A percentile compares a stretch with the other conserved stretches of the same genome.
These are phyloP conservation scores for Puya raimondii DNA, from an alignment of 176 grass and related monocot species.

Conservation along the genomic window DNA sequence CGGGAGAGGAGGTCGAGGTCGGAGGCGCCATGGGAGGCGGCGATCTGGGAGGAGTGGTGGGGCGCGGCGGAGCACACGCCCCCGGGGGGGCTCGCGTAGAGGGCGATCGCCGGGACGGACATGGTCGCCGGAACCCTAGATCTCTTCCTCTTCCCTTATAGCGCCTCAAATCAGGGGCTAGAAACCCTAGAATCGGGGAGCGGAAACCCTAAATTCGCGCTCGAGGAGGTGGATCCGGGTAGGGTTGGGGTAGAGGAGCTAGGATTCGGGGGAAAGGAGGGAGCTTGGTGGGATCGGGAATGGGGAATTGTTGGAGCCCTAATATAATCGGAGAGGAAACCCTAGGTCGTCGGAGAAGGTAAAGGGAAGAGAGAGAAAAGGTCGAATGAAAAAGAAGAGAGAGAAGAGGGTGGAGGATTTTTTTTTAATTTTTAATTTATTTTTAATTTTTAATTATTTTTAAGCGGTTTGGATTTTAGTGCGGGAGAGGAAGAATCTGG, in stretches of 20 bases:
- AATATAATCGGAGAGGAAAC: neutral
- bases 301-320: neutral
- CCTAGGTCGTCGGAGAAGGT: neutral
- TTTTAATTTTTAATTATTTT: neutral
- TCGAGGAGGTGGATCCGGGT: neutral
- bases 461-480: neutral
- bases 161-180: neutral
- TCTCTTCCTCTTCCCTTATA: neutral
- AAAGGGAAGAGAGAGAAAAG: neutral
- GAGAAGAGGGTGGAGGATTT: neutral
- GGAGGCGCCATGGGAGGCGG: slow-evolving; percentile 18
- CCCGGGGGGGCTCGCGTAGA: slow-evolving; percentile 39
- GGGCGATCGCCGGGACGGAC: slow-evolving; percentile 59
- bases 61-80: slow-evolving; percentile 16
- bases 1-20: slow-evolving; percentile 37
- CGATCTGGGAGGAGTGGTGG: slow-evolving; percentile 24
- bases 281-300: neutral
- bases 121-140: slow-evolving; percentile 25
- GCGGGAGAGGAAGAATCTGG: neutral
- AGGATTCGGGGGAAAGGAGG: neutral
- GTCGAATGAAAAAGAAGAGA: neutral
- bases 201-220: neutral
- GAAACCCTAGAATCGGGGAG: neutral
- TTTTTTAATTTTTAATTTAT: neutral
- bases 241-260: neutral